Base-by-base conservation (phyloP, 2,329 filamentous ascomycete genomes). In the Penicillium psychrosexuale region DNA sequence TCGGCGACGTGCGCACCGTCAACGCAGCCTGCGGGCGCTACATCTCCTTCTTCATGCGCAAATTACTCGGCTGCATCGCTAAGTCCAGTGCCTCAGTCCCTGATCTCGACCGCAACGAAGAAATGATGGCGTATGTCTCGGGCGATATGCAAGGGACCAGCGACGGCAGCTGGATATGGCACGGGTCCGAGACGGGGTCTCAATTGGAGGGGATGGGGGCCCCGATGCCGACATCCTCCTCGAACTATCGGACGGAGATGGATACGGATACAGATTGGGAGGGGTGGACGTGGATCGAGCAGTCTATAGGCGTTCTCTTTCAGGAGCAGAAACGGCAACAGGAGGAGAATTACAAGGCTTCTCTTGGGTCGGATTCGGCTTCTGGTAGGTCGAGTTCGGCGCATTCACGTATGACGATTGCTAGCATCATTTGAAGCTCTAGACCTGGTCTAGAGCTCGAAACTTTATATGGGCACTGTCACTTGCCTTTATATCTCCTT, bases 121-220 rank as follows among this genome's bases (percentile, higher is more conserved):
- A 97, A 69, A 82, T 97, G 63, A 77, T 97, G 28, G 90, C 87
- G 0, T 96, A 96, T 65, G 85, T 89, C 1, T 93, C 89, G 30
- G 89, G 87, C 0, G 94, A 97, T 73, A 79, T 95, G 66, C 93
- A 97, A 73, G 89, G 87, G 1, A 85, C 82, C n/a, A 80, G 82
- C 0, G 87, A 91, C 49, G 84, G 84, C 34, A 86, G 87, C 12
- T 97, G 93, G 93, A 83, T 92, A 4, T 97, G 92, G 93, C 75
- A 82, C 65, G 80, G 82, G 30, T 80, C 80, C 34, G 86, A 88
- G 63, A 78, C 70, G 3, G 75, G 71, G 9, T 72, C 70, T 53
- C 75, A 72, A 33, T 57, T 72, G 2, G 68, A 67, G n/a, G 59
- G 58, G 2, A 60, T 71, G 53, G 59, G 64, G 7, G 53, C 55